Percentiles rank a stretch among this genome's conserved stretches.
Conservation (phyloP, 306 rosid genomes). For the Cicer cuneatum region DNA sequence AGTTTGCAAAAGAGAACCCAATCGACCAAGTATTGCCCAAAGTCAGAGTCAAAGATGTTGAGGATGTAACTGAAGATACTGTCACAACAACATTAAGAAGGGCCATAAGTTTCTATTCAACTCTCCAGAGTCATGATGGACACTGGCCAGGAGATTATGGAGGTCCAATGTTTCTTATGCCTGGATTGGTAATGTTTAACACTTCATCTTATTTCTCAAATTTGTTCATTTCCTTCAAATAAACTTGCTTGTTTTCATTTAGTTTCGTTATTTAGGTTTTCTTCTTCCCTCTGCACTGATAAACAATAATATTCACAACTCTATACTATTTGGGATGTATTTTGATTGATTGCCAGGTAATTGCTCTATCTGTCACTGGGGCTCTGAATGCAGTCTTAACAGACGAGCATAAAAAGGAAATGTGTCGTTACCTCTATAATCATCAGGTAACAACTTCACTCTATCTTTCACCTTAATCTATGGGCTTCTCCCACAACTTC, state of each 20-base stretch:
- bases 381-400: conserved; percentile 78
- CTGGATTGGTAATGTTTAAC: conserved; percentile 72
- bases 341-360: conserved; percentile 58
- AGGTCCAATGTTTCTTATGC: conserved; percentile 94
- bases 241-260: conserved; percentile 9
- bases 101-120: conserved; percentile 71
- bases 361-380: conserved; percentile 70
- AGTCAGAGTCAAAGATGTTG: conserved; percentile 65
- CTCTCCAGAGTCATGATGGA: conserved; percentile 77
- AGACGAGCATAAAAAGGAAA: conserved; percentile 77
- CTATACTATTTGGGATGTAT: conserved; percentile 16
- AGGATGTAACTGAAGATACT: conserved; percentile 62
- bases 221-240: not conserved
- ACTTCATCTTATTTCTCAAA: conserved; percentile 30
- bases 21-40: conserved; percentile 51
- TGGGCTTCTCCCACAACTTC: not conserved
- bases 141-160: conserved; percentile 97
- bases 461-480: conserved; percentile 25
- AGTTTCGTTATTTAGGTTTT: conserved; percentile 20
- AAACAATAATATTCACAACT: conserved; percentile 4
- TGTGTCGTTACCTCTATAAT: conserved; percentile 78
- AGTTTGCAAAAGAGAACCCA: conserved; percentile 73
- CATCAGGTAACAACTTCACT: conserved; percentile 69
- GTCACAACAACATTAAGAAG: conserved; percentile 64
- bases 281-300: conserved; percentile 7